phyloP scores from a whole-genome alignment of 2,329 filamentous ascomycete genomes.

The Chaetomiaceae sp. region DNA sequence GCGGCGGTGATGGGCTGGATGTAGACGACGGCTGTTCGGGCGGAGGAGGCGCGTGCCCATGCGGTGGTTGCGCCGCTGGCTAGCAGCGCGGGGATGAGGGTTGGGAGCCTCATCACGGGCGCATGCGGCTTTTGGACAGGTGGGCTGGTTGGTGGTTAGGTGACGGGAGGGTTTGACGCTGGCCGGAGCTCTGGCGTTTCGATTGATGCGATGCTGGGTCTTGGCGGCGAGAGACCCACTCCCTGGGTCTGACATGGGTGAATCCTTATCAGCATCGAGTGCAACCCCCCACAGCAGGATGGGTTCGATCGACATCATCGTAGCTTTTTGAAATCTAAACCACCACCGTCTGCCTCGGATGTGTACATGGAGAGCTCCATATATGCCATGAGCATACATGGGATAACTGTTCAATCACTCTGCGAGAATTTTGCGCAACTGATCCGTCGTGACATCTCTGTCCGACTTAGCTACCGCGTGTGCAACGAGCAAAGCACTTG shows the following conservation, averaged over 20 bases:
- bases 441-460: constrained; percentile 1
- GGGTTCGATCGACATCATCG: background rate
- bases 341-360: too few relatives aligned
- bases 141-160: background rate
- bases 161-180: background rate
- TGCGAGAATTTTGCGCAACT: too few relatives aligned
- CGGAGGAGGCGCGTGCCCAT: constrained; percentile 15
- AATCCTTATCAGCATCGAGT: too few relatives aligned
- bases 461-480: background rate
- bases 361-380: too few relatives aligned
- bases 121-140: background rate
- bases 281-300: background rate
- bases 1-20: constrained; percentile 44
- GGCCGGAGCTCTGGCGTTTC: background rate
- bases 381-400: too few relatives aligned
- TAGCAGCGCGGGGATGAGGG: constrained; percentile 12
- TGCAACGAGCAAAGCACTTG: background rate
- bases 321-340: too few relatives aligned
- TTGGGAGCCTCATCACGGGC: constrained; percentile 13
- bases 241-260: too few relatives aligned
- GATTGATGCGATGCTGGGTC: background rate
- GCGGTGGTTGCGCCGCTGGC: constrained; percentile 1
- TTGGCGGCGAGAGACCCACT: background rate
- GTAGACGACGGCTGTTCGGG: constrained; percentile 44
- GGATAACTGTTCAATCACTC: too few relatives aligned